These are phyloP conservation scores for Pleurotus pulmonarius DNA, from an alignment of 768 basidiomycete species.

Conservation along the genomic window DNA sequence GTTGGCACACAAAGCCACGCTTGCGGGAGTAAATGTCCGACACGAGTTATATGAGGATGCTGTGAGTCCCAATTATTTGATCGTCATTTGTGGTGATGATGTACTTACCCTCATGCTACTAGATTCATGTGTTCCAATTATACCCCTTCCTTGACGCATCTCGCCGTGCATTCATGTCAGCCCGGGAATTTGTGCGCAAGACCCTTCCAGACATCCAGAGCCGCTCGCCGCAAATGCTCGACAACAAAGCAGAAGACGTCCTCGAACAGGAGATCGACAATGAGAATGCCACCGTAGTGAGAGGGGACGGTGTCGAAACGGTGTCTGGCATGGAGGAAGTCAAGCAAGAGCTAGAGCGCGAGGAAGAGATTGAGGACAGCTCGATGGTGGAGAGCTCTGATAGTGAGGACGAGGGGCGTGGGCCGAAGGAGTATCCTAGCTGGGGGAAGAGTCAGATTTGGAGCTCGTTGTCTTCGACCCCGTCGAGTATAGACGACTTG, in stretches of 20 bases:
- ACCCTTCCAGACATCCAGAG: conserved; percentile 52
- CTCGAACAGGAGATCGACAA: conserved; percentile 72
- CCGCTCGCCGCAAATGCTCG: conserved; percentile 49
- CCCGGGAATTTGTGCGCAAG: conserved; percentile 63
- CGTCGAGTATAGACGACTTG: conserved; percentile 8
- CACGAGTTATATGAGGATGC: conserved; percentile 92
- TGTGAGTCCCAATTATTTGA: conserved; percentile 38
- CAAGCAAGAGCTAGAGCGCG: conserved; percentile 30
- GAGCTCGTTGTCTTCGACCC: conserved; percentile 17
- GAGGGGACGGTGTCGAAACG: conserved; percentile 68
- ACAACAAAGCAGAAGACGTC: conserved; percentile 48
- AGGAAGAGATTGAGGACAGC: conserved; percentile 14
- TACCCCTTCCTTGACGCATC: conserved; percentile 75
- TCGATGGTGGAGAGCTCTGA: conserved; percentile 22
- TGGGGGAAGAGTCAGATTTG: conserved; percentile 43
- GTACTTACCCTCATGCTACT: background rate
- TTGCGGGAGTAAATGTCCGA: conserved; percentile 80
- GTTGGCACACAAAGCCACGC: conserved; percentile 87
- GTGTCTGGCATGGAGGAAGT: conserved; percentile 35
- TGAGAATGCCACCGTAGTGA: conserved; percentile 61
- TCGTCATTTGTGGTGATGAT: background rate
- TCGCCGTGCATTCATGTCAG: conserved; percentile 65
- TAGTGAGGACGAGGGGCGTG: conserved; percentile 21
- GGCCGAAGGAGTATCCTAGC: conserved; percentile 38
- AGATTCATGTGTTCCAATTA: conserved; percentile 91